These are phyloP conservation scores for Fraxinus dipetala DNA, from an alignment of 305 asterid species.

Conservation along the genomic window DNA sequence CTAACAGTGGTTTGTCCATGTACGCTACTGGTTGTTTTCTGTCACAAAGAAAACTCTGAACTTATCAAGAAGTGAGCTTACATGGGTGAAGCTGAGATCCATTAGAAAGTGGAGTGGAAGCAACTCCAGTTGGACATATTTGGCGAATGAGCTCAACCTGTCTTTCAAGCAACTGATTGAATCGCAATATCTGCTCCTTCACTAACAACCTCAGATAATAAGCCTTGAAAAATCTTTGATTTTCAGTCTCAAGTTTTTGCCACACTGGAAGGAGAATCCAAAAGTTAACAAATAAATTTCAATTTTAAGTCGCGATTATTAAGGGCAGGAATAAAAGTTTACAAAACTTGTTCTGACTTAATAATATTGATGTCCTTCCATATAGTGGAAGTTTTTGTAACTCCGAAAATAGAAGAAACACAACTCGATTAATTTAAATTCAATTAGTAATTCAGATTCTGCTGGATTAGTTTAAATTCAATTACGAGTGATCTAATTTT, in stretches of 20 bases:
- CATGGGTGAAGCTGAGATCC: constrained; percentile 51
- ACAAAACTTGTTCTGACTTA: not conserved
- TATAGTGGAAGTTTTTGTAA: not conserved
- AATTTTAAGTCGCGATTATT: not conserved
- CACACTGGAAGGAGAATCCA: constrained; percentile 48
- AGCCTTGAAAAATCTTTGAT: constrained; percentile 60
- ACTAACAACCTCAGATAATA: constrained; percentile 56
- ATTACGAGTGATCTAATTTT: not conserved
- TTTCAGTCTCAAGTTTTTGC: constrained; percentile 70
- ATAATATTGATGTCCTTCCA: not conserved
- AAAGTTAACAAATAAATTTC: constrained; percentile 21
- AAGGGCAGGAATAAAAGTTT: not conserved
- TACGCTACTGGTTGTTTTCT: not conserved
- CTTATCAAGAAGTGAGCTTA: constrained; percentile 34
- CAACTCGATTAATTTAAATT: not conserved
- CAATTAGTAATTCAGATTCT: not conserved
- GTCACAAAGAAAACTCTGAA: not conserved
- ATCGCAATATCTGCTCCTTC: constrained; percentile 58
- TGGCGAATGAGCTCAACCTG: constrained; percentile 60
- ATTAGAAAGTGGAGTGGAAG: constrained; percentile 38
- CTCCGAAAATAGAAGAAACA: not conserved
- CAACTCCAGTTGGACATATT: constrained; percentile 37
- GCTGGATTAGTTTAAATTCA: not conserved
- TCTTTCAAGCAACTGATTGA: constrained; percentile 63
- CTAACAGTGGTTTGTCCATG: not conserved